Percentiles rank a stretch among this genome's conserved stretches.
Evolutionary conservation across 345 rosid genomes (phyloP).

Genomic region (Hibiscus tridactylites): DNA sequence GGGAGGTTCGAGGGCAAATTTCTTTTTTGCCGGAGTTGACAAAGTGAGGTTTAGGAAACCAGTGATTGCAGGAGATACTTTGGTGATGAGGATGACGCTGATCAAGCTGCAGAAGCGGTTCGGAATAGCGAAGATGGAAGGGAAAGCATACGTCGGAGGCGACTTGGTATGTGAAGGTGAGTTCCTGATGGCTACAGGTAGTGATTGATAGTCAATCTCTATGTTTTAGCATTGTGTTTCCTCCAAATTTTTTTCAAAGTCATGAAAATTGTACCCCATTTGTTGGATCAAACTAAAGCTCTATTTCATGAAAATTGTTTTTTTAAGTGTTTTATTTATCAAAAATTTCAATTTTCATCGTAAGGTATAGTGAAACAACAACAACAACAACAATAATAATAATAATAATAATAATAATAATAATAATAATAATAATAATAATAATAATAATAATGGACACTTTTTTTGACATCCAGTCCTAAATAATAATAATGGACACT

Average conservation of each 20-base stretch:
- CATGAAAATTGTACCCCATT: neutral
- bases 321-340: no score
- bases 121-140: conserved; percentile 95
- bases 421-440: no score
- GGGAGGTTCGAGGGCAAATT: conserved; percentile 65
- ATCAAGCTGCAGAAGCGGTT: conserved; percentile 74
- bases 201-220: conserved; percentile 19
- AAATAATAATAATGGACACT: no score
- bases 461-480: no score
- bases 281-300: neutral
- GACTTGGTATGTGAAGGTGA: conserved; percentile 85
- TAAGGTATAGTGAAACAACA: no score
- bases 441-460: no score
- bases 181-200: conserved; percentile 79
- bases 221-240: neutral
- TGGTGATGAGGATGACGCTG: conserved; percentile 92
- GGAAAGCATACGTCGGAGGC: conserved; percentile 87
- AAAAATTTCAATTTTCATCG: no score
- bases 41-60: conserved; percentile 93
- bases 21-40: conserved; percentile 90
- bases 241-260: neutral
- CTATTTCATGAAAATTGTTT: neutral
- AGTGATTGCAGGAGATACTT: conserved; percentile 89
- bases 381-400: no score
- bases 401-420: no score